Evolutionary conservation across 306 rosid genomes (phyloP), one percentile per base, ranked within the genome.

Genomic region (Ammopiptanthus mongolicus): DNA sequence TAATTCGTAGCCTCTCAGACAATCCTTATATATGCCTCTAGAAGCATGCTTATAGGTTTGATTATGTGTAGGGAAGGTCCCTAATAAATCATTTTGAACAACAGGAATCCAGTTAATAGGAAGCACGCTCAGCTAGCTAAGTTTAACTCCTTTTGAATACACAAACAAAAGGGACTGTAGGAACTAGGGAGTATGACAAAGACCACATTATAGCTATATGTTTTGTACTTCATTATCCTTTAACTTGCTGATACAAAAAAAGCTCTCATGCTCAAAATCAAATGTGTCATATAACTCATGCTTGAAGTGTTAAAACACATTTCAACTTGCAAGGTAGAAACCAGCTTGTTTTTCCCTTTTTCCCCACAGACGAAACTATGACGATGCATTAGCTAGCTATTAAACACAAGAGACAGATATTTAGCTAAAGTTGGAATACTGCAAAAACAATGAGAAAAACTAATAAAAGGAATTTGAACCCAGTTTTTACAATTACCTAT

Each of bases 401-500:
- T 19, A 80, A 33, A 46, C 50, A 73, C 17, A 65, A 61, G 47
- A 61, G 41, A 68, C 65, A 47, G 22, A 13, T 37, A 55, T 22
- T 28, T 33, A 25, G 52, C 50, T 17, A 19, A 57, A 64, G 56
- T 5, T 44, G 18, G 46, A 47, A 41, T 57, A 46, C n/a, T 52
- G 8, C 44, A 25, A 60, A 59, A 57, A n/a, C 29, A 8, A 22
- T 42, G 52, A 57, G 44, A 18, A 57, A 74, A 60, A 60, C 23
- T n/a, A 36, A 29, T 37, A 34, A 74, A 55, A 17, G 31, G 63
- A 14, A 81, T 70, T 67, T 52, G 53, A 47, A 51, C 34, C 60
- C 56, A 50, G 21, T 52, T 41, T 78, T 63, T 63, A 47, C 67
- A 82, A 73, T 82, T 74, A 92, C 99, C 99, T 85, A 95, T 86